A percentile compares a stretch with the other conserved stretches of the same genome.
phyloP scores from a whole-genome alignment of 1,284 basidiomycete genomes.

The Coniferiporia weirii region DNA sequence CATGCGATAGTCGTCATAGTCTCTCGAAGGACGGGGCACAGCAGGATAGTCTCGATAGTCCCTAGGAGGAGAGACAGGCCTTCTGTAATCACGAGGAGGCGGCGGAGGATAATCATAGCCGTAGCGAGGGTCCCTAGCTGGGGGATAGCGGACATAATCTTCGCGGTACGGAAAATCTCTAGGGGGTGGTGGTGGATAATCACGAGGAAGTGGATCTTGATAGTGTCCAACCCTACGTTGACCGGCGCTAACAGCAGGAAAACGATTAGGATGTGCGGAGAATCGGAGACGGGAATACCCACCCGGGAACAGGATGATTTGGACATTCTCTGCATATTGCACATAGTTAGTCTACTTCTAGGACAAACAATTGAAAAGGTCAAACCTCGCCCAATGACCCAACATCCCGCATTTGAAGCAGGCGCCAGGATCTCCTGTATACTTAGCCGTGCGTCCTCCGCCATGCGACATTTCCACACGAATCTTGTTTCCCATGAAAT shows the following conservation, averaged over 20 bases:
- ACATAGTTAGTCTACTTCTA: conserved; percentile 7
- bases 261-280: background rate
- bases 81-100: conserved; percentile 48
- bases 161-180: conserved; percentile 47
- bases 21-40: conserved; percentile 47
- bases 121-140: conserved; percentile 44
- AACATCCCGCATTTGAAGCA: conserved; percentile 79
- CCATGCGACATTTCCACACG: conserved; percentile 79
- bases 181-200: conserved; percentile 42
- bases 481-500: conserved; percentile 85
- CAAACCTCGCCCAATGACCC: conserved; percentile 83
- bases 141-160: conserved; percentile 43
- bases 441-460: conserved; percentile 73
- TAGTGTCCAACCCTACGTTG: conserved; percentile 29
- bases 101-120: conserved; percentile 42
- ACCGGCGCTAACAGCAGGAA: conserved; percentile 16
- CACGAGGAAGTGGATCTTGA: conserved; percentile 43
- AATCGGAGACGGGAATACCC: conserved; percentile 17
- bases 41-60: conserved; percentile 62
- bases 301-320: conserved; percentile 42
- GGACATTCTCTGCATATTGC: conserved; percentile 60
- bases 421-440: conserved; percentile 70
- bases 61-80: conserved; percentile 54
- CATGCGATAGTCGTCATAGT: conserved; percentile 60
- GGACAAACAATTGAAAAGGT: conserved; percentile 16